Conservation (phyloP, 345 rosid species). For the Raphanus raphanistrum region DNA sequence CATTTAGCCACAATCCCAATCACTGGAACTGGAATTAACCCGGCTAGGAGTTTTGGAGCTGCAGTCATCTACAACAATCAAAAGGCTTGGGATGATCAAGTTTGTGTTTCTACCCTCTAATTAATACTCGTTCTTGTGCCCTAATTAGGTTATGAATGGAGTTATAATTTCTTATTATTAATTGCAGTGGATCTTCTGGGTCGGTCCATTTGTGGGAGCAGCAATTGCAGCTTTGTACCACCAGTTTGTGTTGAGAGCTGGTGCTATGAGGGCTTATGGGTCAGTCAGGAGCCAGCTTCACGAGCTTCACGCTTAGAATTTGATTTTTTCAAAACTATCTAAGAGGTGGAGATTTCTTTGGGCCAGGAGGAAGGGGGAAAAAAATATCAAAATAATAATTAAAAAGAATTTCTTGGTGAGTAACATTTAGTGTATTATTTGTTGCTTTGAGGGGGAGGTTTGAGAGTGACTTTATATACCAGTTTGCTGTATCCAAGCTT, state of each 20-base stretch:
- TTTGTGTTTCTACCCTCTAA: conserved; percentile 12
- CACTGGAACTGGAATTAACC: conserved; percentile 89
- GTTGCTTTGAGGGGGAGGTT: conserved; percentile 32
- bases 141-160: background rate
- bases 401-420: conserved; percentile 6
- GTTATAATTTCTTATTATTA: background rate
- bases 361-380: background rate
- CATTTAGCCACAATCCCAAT: conserved; percentile 89
- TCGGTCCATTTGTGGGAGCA: conserved; percentile 84
- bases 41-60: conserved; percentile 84
- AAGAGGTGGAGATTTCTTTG: conserved; percentile 20
- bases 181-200: conserved; percentile 86
- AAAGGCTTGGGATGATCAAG: conserved; percentile 79
- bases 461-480: conserved; percentile 7
- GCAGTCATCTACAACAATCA: conserved; percentile 63
- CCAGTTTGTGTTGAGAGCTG: conserved; percentile 80
- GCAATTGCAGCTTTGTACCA: conserved; percentile 88
- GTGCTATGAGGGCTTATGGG: conserved; percentile 75
- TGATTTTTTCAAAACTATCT: background rate
- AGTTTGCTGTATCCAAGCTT: conserved; percentile 18
- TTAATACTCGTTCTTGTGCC: background rate
- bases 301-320: conserved; percentile 42
- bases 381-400: conserved; percentile 2
- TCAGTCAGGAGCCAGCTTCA: conserved; percentile 81
- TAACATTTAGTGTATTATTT: conserved; percentile 20